A percentile compares a stretch with the other conserved stretches of the same genome.
Conservation (phyloP, 176 grass and related monocot genomes). For the Carex littledalei region DNA sequence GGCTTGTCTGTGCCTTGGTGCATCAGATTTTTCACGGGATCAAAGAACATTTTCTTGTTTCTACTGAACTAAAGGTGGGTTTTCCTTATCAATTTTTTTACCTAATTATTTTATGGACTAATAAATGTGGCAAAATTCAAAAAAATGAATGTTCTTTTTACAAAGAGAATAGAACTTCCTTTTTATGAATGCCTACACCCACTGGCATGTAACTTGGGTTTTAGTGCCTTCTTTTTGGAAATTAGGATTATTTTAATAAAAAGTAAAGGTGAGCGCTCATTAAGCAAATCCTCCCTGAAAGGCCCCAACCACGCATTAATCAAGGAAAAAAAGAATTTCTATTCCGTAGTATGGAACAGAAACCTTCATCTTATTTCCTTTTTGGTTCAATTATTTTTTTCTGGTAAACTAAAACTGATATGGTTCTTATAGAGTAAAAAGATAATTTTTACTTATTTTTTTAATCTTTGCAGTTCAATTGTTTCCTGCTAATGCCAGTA, state of each 20-base stretch:
- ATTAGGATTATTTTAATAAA: not conserved
- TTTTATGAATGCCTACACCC: not conserved
- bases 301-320: not conserved
- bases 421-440: not conserved
- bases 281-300: not conserved
- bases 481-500: slow-evolving; percentile 90
- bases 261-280: not conserved
- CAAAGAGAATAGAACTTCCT: not conserved
- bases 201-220: not conserved
- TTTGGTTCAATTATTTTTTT: not conserved
- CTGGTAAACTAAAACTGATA: not conserved
- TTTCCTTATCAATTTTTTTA: not conserved
- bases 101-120: not conserved
- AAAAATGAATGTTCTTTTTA: not conserved
- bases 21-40: slow-evolving; percentile 96
- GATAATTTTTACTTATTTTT: not conserved
- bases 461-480: slow-evolving; percentile 77
- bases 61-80: slow-evolving; percentile 80
- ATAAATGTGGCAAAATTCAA: not conserved
- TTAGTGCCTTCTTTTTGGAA: not conserved
- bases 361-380: not conserved
- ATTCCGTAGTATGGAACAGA: not conserved
- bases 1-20: slow-evolving; percentile 79
- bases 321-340: not conserved
- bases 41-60: slow-evolving; percentile 91